phyloP scores from a whole-genome alignment of 257 asterid genomes.

The Fraxinus cuspidata region DNA sequence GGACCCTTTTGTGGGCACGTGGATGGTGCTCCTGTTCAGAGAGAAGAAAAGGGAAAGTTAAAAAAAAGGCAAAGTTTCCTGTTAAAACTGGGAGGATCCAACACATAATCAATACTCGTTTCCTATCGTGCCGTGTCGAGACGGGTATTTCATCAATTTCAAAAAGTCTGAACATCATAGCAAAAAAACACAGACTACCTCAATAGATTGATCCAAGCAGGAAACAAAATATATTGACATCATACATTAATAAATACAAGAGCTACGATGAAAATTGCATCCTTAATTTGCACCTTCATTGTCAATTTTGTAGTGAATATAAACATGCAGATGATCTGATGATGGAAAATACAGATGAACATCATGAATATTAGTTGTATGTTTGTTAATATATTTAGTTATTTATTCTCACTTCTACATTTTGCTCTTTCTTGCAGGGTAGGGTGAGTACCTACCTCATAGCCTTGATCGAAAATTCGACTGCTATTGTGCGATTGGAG shows the following conservation, averaged over 20 bases:
- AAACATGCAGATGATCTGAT: too few relatives aligned
- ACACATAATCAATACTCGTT: too few relatives aligned
- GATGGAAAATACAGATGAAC: background rate
- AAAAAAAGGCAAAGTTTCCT: too few relatives aligned
- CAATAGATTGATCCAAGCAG: constrained; percentile 5
- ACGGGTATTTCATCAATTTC: too few relatives aligned
- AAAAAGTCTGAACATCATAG: too few relatives aligned
- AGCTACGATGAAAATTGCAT: background rate
- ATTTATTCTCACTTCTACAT: background rate
- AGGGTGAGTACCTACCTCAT: constrained; percentile 78
- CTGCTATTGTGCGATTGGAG: constrained; percentile 56
- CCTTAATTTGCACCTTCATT: background rate
- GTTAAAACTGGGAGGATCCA: too few relatives aligned
- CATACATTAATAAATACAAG: background rate
- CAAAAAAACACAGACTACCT: background rate
- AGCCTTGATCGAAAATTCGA: constrained; percentile 99
- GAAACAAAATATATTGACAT: background rate
- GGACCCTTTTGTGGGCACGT: constrained; percentile 95
- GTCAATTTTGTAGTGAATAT: background rate
- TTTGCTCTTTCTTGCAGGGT: background rate
- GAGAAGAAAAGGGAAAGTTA: constrained; percentile 13
- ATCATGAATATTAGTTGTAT: background rate
- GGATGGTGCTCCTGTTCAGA: constrained; percentile 93
- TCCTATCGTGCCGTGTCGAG: too few relatives aligned
- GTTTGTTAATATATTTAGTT: background rate